These are phyloP conservation scores for Phialocephala sp. DNA, from an alignment of 2,329 filamentous ascomycete species.

Conservation along the genomic window DNA sequence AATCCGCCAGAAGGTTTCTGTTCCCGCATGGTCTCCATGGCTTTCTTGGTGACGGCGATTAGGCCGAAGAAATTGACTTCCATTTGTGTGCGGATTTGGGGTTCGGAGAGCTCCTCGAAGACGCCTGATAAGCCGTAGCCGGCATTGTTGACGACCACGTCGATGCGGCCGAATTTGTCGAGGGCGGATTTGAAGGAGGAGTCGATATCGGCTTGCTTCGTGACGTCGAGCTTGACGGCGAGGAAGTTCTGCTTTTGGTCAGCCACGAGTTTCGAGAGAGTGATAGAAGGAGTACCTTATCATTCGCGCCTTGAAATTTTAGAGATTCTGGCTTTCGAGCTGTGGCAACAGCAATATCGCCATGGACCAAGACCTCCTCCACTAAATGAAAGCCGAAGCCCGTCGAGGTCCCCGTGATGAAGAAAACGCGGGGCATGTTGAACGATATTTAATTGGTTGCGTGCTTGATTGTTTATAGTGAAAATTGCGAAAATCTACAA, in stretches of 20 bases:
- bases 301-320: constrained; percentile 46
- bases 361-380: constrained; percentile 47
- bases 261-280: neutral
- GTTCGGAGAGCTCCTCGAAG: constrained; percentile 57
- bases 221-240: constrained; percentile 58
- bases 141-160: constrained; percentile 67
- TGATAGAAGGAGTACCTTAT: constrained; percentile 30
- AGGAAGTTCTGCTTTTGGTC: constrained; percentile 49
- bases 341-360: constrained; percentile 54
- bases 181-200: constrained; percentile 46
- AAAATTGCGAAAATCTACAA: neutral
- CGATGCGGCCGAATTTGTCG: constrained; percentile 59
- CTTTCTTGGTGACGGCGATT: constrained; percentile 56
- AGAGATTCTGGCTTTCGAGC: constrained; percentile 46
- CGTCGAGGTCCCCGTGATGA: constrained; percentile 55
- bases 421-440: constrained; percentile 47
- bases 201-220: constrained; percentile 50
- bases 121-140: constrained; percentile 60
- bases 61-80: constrained; percentile 66
- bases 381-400: constrained; percentile 53
- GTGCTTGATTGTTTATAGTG: neutral
- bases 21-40: constrained; percentile 45
- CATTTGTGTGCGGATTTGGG: constrained; percentile 57
- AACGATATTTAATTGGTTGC: constrained; percentile 4
- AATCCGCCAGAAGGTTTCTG: constrained; percentile 45